Percentiles rank a stretch among this genome's conserved stretches.
These are phyloP conservation scores for Dipsacomyces acuminosporus DNA, from an alignment of 371 early-diverging fungal genomes.

Conservation along the genomic window DNA sequence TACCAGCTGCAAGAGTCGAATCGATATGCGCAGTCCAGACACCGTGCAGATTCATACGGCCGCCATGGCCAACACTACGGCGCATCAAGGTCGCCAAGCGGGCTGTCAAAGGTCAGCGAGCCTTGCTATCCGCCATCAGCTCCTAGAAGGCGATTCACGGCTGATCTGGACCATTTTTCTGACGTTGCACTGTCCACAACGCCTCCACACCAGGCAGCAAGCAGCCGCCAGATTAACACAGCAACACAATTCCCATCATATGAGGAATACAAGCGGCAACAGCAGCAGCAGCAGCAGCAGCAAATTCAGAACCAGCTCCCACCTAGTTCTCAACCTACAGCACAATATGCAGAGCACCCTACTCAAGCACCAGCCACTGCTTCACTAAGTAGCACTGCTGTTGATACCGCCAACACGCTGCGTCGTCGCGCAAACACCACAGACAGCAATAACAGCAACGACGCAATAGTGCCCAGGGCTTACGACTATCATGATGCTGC, in stretches of 20 bases:
- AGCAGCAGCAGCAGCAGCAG: slow-evolving; percentile 6
- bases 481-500: background rate
- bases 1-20: background rate
- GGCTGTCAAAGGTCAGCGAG: slow-evolving; percentile 40
- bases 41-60: no score
- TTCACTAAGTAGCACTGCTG: no score
- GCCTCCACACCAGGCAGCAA: slow-evolving; percentile 6
- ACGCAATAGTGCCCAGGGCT: background rate
- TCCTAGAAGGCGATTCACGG: slow-evolving; percentile 21
- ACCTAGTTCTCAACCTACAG: background rate
- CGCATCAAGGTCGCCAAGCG: slow-evolving; percentile 25
- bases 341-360: background rate
- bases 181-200: slow-evolving; percentile 33
- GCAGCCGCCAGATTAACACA: no score
- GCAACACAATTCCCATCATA: slow-evolving; percentile 21
- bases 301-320: background rate
- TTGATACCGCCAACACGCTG: no score
- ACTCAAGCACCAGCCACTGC: no score
- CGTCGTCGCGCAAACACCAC: slow-evolving; percentile 1
- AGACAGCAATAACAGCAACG: background rate
- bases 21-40: no score
- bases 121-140: slow-evolving; percentile 37
- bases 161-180: slow-evolving; percentile 31
- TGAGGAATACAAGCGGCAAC: slow-evolving; percentile 27
- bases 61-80: no score